These are phyloP conservation scores for Xylaria sp. DNA, from an alignment of 495 filamentous ascomycete species.

Conservation along the genomic window DNA sequence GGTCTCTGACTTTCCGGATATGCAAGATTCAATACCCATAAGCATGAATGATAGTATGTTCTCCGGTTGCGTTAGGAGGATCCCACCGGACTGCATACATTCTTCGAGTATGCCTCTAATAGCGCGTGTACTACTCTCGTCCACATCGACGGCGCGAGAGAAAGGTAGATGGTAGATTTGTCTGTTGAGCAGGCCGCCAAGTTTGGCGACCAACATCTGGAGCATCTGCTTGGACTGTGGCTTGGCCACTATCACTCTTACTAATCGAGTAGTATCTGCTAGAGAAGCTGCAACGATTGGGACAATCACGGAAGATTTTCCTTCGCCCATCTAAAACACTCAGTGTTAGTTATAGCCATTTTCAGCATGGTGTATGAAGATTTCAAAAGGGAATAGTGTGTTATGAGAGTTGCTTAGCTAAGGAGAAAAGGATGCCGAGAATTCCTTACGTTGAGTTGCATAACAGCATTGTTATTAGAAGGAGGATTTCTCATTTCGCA, in stretches of 20 bases:
- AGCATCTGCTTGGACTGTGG: conserved; percentile 58
- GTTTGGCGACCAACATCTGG: conserved; percentile 52
- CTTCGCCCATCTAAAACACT: conserved; percentile 62
- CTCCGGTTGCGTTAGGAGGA: conserved; percentile 59
- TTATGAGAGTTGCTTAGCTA: no score
- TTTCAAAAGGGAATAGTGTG: no score
- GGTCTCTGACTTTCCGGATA: conserved; percentile 26
- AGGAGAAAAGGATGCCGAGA: no score
- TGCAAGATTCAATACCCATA: conserved; percentile 45
- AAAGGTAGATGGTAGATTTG: conserved; percentile 58
- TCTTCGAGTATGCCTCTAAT: conserved; percentile 48
- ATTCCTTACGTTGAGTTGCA: conserved; percentile 65
- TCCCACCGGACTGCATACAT: conserved; percentile 43
- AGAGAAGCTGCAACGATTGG: conserved; percentile 59
- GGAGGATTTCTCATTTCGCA: conserved; percentile 58
- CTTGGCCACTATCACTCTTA: conserved; percentile 59
- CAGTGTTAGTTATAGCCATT: no score
- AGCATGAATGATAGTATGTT: conserved; percentile 62
- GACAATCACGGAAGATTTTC: conserved; percentile 61
- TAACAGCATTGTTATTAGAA: conserved; percentile 55
- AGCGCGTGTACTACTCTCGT: conserved; percentile 36
- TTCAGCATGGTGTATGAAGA: no score
- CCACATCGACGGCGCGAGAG: conserved; percentile 50
- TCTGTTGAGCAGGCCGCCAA: conserved; percentile 57
- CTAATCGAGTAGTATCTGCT: conserved; percentile 53